phyloP scores from a whole-genome alignment of 2,329 filamentous ascomycete species.

The Phialocephala subalpina region DNA sequence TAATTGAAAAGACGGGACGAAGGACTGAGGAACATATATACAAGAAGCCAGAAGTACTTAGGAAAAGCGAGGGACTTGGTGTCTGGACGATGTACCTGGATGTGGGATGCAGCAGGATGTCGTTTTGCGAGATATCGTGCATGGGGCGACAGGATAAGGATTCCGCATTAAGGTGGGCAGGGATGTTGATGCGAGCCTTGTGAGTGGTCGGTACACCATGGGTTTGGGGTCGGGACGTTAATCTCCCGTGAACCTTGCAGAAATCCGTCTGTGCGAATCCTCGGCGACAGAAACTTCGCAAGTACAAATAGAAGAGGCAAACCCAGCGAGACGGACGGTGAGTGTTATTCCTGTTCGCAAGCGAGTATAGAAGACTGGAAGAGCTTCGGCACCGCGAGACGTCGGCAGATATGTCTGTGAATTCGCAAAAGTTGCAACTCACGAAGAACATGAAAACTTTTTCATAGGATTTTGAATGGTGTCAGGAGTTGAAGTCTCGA shows the following conservation, averaged over 20 bases:
- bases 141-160: background rate
- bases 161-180: background rate
- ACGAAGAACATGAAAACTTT: background rate
- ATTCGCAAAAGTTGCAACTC: background rate
- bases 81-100: background rate
- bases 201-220: background rate
- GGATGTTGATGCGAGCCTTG: conserved; percentile 5
- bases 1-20: conserved; percentile 7
- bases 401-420: background rate
- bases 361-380: background rate
- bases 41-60: background rate
- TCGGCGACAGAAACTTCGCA: background rate
- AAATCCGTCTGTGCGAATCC: background rate
- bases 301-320: conserved; percentile 7
- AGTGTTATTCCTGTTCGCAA: background rate
- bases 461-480: background rate
- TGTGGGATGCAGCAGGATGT: background rate
- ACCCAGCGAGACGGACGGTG: background rate
- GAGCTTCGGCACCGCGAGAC: background rate
- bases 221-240: background rate
- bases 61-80: background rate
- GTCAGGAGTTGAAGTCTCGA: background rate
- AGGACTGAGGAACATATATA: background rate
- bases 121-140: background rate
- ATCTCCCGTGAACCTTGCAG: conserved; percentile 5